These are phyloP conservation scores for Rhododendron griersonianum DNA, from an alignment of 148 eudicot species.

Conservation along the genomic window DNA sequence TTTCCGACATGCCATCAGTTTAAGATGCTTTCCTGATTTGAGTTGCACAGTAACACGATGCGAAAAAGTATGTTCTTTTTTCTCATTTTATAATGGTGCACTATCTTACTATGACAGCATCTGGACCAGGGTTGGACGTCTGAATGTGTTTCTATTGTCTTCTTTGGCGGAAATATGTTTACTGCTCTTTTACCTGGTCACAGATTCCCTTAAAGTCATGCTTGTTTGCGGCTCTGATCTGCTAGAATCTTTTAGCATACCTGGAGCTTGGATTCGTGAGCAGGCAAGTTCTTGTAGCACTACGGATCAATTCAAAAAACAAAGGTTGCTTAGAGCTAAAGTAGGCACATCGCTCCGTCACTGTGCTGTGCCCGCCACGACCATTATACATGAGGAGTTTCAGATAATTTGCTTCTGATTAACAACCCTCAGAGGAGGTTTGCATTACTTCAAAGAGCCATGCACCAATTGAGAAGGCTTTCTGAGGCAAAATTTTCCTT, in stretches of 20 bases:
- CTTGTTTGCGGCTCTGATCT: constrained; percentile 95
- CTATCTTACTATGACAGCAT: neutral
- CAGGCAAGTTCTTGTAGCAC: constrained; percentile 44
- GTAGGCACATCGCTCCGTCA: neutral
- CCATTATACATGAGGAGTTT: neutral
- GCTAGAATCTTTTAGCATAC: constrained; percentile 67
- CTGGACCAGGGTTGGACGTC: neutral
- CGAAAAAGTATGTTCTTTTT: neutral
- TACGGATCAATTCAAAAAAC: neutral
- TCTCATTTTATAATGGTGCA: neutral
- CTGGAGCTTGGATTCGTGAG: constrained; percentile 80
- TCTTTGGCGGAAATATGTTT: neutral
- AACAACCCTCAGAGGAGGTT: neutral
- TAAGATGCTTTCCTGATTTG: neutral
- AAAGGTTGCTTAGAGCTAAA: neutral
- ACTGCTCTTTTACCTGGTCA: constrained; percentile 5
- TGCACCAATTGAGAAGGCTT: neutral
- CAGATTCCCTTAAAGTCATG: constrained; percentile 66
- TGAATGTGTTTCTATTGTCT: neutral
- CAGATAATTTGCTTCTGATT: too few species aligned
- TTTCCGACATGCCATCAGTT: neutral
- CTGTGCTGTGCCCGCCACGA: neutral
- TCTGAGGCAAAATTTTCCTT: neutral
- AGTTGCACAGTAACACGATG: neutral
- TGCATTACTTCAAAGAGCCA: neutral